Base-by-base conservation (phyloP, 805 yeast species). In the Starmerella floris region DNA sequence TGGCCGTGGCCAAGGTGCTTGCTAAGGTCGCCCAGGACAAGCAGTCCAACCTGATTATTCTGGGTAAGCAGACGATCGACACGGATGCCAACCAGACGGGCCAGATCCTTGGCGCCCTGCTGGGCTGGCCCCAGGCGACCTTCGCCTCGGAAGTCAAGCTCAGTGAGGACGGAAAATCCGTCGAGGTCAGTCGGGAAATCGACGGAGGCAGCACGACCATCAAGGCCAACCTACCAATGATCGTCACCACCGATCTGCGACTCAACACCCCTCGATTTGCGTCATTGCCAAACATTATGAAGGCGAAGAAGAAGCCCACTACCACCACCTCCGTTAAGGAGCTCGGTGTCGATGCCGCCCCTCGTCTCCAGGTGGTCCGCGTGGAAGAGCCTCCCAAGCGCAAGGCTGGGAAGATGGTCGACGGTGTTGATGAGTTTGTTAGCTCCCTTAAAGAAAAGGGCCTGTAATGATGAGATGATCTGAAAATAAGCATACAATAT, bases 41-140 rank as follows among this genome's bases (percentile, higher is more conserved):
- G 49, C 65, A 72, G 9, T 72, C 83, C 31, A 87, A 91, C 62
- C 65, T 91, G 59, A 78, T 91, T 35, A 74, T 91, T 32, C 69
- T 91, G 61, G 99, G 99, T 37, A 91, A 91, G 60, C 98, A 91
- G 64, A 84, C 97, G 31, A 87, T 91, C 54, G 99, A 91, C 63
- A 93, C 85, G 54, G 99, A 91, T 57, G 69, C 83, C 35, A 84
- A 83, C 62, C 95, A 87, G 63, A 87, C 95, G 13, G 98, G 97
- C 23, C 97, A 87, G 63, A 84, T 91, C 77, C 72, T 91, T 42
- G 97, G 95, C 2, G 95, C 95, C 9, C 66, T 88, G 47, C 71
- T 88, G 62, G 75, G 77, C 56, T 88, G 97, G 97, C 93, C 96
- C 17, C 96, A 87, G 56, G 95, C 95, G 27, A 88, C 96, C 27